phyloP scores from a whole-genome alignment of 164 flowering plant species.

The grape (Vitis vinifera) region ASM3070453v1 NC_081822.1:13717001-13717500 shows the following conservation, averaged over 20 bases:
- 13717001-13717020: no score
- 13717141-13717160: neutral
- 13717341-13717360: constrained; percentile 48
- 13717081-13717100: neutral
- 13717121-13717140: neutral
- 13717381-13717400: constrained; percentile 71
- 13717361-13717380: constrained; percentile 62
- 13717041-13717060: neutral
- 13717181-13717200: constrained; percentile 80
- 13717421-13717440: constrained; percentile 96
- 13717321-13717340: constrained; percentile 80
- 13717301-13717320: constrained; percentile 89
- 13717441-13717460: constrained; percentile 15
- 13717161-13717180: constrained; percentile 8
- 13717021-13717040: neutral
- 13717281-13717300: constrained; percentile 89
- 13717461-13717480: neutral
- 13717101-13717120: neutral
- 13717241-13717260: constrained; percentile 92
- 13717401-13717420: constrained; percentile 92
- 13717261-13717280: constrained; percentile 91
- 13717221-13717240: constrained; percentile 95
- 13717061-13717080: neutral
- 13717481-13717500: neutral
- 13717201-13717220: constrained; percentile 91